Evolutionary conservation across 768 basidiomycete species (phyloP).

Genomic region (Naganishia vaughanmartiniae): DNA sequence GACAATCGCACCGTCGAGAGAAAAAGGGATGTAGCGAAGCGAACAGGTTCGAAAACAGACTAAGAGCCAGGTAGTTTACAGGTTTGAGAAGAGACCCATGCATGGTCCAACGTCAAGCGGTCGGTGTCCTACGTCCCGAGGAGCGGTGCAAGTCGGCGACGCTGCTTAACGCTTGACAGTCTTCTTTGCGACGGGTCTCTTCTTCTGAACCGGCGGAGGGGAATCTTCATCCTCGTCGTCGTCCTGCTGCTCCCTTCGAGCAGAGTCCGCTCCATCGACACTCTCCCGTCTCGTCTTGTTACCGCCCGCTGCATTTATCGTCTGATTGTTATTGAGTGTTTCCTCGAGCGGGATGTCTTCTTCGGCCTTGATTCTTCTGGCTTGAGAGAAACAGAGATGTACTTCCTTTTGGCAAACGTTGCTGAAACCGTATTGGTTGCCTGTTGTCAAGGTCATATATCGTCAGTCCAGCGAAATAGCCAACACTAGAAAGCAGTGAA

Average conservation of each 20-base stretch:
- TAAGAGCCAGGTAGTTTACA: neutral
- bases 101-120: no score
- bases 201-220: constrained; percentile 18
- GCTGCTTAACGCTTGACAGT: constrained; percentile 4
- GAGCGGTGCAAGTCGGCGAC: neutral
- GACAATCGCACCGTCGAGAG: neutral
- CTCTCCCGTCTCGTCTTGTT: neutral
- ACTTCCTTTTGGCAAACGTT: constrained; percentile 68
- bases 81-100: neutral
- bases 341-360: constrained; percentile 33
- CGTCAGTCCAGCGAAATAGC: neutral
- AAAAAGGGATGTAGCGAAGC: constrained; percentile 14
- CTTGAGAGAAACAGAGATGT: constrained; percentile 88
- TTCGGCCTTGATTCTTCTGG: constrained; percentile 54
- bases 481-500: neutral
- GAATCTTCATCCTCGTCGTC: constrained; percentile 14
- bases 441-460: constrained; percentile 53
- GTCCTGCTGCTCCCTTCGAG: constrained; percentile 11
- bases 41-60: neutral
- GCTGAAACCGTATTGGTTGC: constrained; percentile 84
- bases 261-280: neutral
- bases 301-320: neutral
- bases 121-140: neutral
- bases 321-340: constrained; percentile 23
- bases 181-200: constrained; percentile 8